Evolutionary conservation across 2,329 filamentous ascomycete genomes (phyloP), one percentile per base, ranked within the genome.

Genomic region (Alternaria sp.): DNA sequence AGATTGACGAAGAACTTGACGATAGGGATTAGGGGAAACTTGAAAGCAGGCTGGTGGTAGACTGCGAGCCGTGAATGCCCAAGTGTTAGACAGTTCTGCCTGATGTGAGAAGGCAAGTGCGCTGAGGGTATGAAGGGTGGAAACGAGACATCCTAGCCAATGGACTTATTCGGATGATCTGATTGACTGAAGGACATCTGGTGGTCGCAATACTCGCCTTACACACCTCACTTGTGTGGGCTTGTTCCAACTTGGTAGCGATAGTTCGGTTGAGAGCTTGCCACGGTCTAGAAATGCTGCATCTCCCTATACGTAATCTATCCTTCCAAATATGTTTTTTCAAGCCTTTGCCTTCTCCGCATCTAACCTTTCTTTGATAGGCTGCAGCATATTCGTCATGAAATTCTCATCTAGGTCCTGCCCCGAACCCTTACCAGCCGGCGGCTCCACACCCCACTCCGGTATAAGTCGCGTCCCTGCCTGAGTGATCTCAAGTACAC

Each of bases 361-460:
- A 27, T 63, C 60, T 25, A 74, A 59, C 22, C 40, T 65, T 14
- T 62, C 62, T 25, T 63, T 56, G 57, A 74, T 68, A 7, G 73
- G 73, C 28, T 38, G 53, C 25, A 75, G 43, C 64, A 74, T 52
- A 10, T 66, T 69, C 30, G 61, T 59, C 27, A 68, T 45, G 32
- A 62, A 61, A 3, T 54, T 62, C 20, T 64, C 60, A 27, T 53
- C 40, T 8, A 63, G 22, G 22, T 74, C 64, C 48, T 69, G 64
- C 3, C 72, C 70, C 8, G 67, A 68, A 16, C 71, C 70, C n/a
- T 51, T 27, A 2, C 63, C 70, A 16, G 38, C n/a, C 5, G 72
- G 71, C 7, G 72, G 56, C 16, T 63, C 36, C 38, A 76, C 62
- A 41, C 72, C 69, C 73, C 72, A 74, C 50, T 74, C 72, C 1